phyloP scores from a whole-genome alignment of 176 grass and related monocot species.

The Phragmites australis region DNA sequence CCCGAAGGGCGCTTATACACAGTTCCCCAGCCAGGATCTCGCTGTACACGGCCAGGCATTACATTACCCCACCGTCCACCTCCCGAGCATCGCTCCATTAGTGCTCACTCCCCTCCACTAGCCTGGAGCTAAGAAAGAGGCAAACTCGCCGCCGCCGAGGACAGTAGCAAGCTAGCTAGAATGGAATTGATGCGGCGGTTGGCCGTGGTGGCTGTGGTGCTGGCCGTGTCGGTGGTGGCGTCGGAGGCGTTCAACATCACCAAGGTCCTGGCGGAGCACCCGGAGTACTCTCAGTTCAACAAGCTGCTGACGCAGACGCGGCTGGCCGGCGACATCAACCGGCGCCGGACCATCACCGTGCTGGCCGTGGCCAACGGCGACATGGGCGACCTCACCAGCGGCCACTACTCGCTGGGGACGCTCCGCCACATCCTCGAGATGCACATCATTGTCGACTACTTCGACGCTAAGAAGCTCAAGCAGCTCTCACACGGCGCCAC shows the following conservation, averaged over 20 bases:
- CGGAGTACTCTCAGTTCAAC: constrained; percentile 86
- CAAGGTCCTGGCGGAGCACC: constrained; percentile 69
- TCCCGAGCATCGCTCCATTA: background rate
- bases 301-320: constrained; percentile 77
- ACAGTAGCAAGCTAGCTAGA: background rate
- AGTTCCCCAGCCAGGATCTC: background rate
- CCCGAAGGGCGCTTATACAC: background rate
- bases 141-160: background rate
- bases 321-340: constrained; percentile 83
- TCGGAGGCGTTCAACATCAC: constrained; percentile 81
- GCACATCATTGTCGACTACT: constrained; percentile 95
- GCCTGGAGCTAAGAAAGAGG: background rate
- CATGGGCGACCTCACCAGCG: constrained; percentile 51
- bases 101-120: constrained; percentile 2
- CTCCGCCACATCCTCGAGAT: constrained; percentile 81
- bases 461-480: constrained; percentile 92
- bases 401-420: constrained; percentile 61
- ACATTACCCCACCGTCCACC: constrained; percentile 7
- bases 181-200: constrained; percentile 30
- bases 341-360: constrained; percentile 85
- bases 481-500: constrained; percentile 68
- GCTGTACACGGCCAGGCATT: constrained; percentile 10
- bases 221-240: constrained; percentile 7
- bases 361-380: constrained; percentile 71
- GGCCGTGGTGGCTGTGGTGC: constrained; percentile 16